These are phyloP conservation scores for Canna indica DNA, from an alignment of 176 grass and related monocot species.

Conservation along the genomic window DNA sequence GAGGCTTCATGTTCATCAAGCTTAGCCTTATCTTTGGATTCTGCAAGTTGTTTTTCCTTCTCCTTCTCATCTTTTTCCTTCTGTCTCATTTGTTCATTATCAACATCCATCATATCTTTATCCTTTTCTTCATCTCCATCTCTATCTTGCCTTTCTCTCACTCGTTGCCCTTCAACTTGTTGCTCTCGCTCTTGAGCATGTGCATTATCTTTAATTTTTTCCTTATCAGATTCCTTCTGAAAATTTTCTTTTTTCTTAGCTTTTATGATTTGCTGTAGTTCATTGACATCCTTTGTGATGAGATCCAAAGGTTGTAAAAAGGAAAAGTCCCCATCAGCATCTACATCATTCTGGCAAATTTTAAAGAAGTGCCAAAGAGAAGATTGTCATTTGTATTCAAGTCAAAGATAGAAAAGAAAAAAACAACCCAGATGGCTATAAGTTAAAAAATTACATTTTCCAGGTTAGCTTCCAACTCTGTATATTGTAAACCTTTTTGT, in stretches of 20 bases:
- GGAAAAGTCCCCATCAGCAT: conserved; percentile 70
- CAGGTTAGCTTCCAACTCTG: conserved; percentile 88
- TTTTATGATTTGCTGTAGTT: conserved; percentile 87
- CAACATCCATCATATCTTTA: conserved; percentile 29
- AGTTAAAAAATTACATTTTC: conserved; percentile 42
- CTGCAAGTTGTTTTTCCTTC: conserved; percentile 44
- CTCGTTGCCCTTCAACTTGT: conserved; percentile 36
- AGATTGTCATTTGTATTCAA: neutral
- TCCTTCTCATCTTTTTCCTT: conserved; percentile 54
- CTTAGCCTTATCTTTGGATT: conserved; percentile 55
- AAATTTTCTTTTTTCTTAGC: conserved; percentile 49
- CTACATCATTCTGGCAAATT: conserved; percentile 50
- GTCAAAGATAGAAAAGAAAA: neutral
- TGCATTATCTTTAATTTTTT: conserved; percentile 59
- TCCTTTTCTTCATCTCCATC: conserved; percentile 63
- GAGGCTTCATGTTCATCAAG: conserved; percentile 40
- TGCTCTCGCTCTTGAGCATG: conserved; percentile 43
- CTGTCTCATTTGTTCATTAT: conserved; percentile 34
- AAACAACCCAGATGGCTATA: neutral
- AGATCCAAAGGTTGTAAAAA: conserved; percentile 92
- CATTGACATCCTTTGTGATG: conserved; percentile 78
- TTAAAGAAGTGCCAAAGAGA: neutral
- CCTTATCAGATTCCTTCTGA: conserved; percentile 54
- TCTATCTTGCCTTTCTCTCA: conserved; percentile 51
- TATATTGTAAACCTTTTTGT: conserved; percentile 96